Evolutionary conservation across 805 yeast species (phyloP), one percentile per base, ranked within the genome.

Genomic region (Saturnispora bothae): DNA sequence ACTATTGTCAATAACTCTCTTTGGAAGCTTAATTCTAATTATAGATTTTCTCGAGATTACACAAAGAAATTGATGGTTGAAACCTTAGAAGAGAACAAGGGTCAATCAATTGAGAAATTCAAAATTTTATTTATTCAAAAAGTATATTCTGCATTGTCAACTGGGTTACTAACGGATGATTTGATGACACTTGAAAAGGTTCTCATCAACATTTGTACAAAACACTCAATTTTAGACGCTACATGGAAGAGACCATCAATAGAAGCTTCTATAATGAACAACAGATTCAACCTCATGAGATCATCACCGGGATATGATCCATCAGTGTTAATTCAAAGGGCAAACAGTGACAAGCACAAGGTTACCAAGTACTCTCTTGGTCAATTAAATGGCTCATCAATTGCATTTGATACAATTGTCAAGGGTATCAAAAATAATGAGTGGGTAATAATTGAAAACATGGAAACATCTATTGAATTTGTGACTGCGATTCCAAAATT

Each of bases 361-460:
- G 49, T 77, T 25, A 52, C 49, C 0, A 54, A 67, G 1, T 66
- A 83, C 28, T 72, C 95, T 0, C 65, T 88, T 72, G 96, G 95
- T 0, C 73, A 94, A 0, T 52, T 55, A 18, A 94, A 84, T 54
- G 78, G 83, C 8, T 54, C 64, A 2, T 68, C 62, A 3, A 58
- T 65, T 29, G 88, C 89, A 0, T 71, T 69, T 17, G 58, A 62
- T 35, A 72, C 73, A n/a, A 58, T 84, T 7, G 49, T 53, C 1
- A 56, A 53, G 8, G 72, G 75, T 0, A 51, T 66, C 1, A 58
- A 52, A n/a, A 51, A 51, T 1, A 85, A 83, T 0, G 48, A 54
- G 1, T 85, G 95, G 95, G 55, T 89, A 0, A 48, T 88, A 21
- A 56, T 89, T 22, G 95, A 89, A 52, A 88, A 88, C 50, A 62